Percentiles rank a stretch among this genome's conserved stretches.
Evolutionary conservation across 2,329 filamentous ascomycete genomes (phyloP).

Genomic region (Grosmannia clavigera): DNA sequence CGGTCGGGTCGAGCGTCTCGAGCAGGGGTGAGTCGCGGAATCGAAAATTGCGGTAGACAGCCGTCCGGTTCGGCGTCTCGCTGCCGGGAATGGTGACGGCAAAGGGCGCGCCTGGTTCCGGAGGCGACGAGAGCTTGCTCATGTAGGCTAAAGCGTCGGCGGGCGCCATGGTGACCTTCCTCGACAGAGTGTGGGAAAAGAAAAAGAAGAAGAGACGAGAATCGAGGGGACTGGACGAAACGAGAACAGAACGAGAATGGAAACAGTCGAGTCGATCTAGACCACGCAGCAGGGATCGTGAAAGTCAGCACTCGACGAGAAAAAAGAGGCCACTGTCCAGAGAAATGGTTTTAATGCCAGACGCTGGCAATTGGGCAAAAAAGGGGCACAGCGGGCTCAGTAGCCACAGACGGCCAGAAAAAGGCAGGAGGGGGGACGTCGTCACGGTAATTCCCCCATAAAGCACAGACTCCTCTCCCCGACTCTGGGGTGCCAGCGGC

Average conservation of each 20-base stretch:
- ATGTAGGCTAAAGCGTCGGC: slow-evolving; percentile 27
- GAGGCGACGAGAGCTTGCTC: slow-evolving; percentile 44
- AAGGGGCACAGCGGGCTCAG: background rate
- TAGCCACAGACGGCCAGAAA: background rate
- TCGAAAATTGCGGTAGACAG: slow-evolving; percentile 75
- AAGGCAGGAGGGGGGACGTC: background rate
- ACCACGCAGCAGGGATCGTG: background rate
- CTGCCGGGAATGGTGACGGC: slow-evolving; percentile 66
- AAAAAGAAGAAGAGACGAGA: background rate
- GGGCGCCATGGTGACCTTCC: slow-evolving; percentile 20
- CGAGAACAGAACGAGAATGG: too few relatives aligned
- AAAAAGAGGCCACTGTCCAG: background rate
- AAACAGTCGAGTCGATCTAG: too few relatives aligned
- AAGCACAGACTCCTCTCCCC: background rate
- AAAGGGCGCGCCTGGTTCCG: slow-evolving; percentile 66
- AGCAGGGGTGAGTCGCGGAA: slow-evolving; percentile 60
- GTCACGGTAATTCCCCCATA: background rate
- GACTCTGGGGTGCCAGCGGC: background rate
- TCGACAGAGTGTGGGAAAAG: background rate
- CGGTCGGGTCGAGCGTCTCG: slow-evolving; percentile 56
- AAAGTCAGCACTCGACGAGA: background rate
- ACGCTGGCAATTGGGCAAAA: background rate
- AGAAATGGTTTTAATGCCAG: background rate
- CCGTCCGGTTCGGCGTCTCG: slow-evolving; percentile 56
- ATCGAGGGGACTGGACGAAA: background rate